Evolutionary conservation across 2,329 filamentous ascomycete genomes (phyloP).

Genomic region (Fusarium nelsonii): DNA sequence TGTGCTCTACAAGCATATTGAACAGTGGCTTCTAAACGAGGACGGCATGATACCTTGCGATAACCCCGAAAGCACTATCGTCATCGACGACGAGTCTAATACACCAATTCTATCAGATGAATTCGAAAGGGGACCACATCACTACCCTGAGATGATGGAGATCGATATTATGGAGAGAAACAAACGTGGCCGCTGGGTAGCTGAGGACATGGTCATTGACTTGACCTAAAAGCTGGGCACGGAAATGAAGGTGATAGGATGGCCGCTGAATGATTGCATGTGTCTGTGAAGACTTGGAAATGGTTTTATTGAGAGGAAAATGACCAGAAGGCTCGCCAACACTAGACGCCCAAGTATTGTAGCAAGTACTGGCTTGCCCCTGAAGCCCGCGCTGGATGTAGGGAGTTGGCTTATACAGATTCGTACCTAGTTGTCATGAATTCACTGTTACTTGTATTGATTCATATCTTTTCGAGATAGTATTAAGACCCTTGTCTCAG

Average conservation of each 20-base stretch:
- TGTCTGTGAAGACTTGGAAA: slow-evolving; percentile 15
- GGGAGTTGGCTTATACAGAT: background rate
- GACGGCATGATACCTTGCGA: slow-evolving; percentile 54
- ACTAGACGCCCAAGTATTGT: slow-evolving; percentile 5
- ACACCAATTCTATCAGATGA: slow-evolving; percentile 7
- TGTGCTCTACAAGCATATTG: slow-evolving; percentile 63
- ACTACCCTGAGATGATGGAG: slow-evolving; percentile 48
- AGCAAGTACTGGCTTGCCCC: background rate
- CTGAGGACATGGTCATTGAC: slow-evolving; percentile 37
- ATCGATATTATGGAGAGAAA: slow-evolving; percentile 16
- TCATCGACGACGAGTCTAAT: slow-evolving; percentile 46
- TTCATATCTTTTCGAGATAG: background rate
- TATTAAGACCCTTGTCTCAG: background rate
- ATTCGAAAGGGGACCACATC: slow-evolving; percentile 5
- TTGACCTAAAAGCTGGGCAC: slow-evolving; percentile 28
- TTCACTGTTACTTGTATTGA: background rate
- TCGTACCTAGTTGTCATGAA: slow-evolving; percentile 23
- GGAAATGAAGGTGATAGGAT: background rate
- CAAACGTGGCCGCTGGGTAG: background rate
- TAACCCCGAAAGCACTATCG: slow-evolving; percentile 39
- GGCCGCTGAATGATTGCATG: background rate
- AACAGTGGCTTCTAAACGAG: slow-evolving; percentile 58
- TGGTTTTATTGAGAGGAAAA: background rate
- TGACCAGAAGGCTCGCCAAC: slow-evolving; percentile 6
- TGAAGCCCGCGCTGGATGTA: background rate